These are phyloP conservation scores for Dipteronia sinensis DNA, from an alignment of 345 rosid genomes.

Conservation along the genomic window DNA sequence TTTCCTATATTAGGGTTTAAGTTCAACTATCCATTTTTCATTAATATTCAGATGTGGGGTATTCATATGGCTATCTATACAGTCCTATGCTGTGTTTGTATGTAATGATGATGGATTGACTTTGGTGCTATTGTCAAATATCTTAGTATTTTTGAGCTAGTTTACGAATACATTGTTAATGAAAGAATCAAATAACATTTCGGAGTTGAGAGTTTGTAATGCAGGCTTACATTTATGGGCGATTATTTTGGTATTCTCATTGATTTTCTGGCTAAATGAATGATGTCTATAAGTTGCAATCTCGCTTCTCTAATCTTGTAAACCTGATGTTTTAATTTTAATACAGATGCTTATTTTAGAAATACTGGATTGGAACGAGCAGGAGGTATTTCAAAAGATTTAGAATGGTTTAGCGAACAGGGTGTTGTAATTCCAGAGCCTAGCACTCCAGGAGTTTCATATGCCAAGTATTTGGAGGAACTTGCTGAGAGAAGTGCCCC, in stretches of 20 bases:
- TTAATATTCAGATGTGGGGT: background rate
- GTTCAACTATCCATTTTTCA: background rate
- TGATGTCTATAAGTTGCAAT: background rate
- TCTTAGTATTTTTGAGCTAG: background rate
- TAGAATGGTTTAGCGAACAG: constrained; percentile 62
- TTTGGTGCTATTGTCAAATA: background rate
- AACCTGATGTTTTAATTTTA: constrained; percentile 5
- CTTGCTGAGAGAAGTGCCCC: constrained; percentile 73
- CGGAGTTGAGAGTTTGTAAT: background rate
- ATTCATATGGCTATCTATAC: background rate
- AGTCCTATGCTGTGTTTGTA: background rate
- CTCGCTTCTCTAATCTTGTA: constrained; percentile 6
- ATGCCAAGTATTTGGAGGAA: constrained; percentile 70
- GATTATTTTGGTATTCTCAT: background rate
- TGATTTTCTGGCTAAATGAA: background rate
- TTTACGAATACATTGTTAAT: too few species aligned
- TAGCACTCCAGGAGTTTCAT: constrained; percentile 61
- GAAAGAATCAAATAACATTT: background rate
- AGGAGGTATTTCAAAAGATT: constrained; percentile 59
- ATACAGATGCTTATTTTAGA: constrained; percentile 82
- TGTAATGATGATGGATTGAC: background rate
- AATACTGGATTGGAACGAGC: constrained; percentile 85
- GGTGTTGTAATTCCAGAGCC: constrained; percentile 59
- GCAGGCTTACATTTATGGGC: background rate
- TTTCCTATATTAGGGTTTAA: too few species aligned